Base-by-base conservation (phyloP, 2,329 filamentous ascomycete genomes). In the Escovopsis sp. region DNA sequence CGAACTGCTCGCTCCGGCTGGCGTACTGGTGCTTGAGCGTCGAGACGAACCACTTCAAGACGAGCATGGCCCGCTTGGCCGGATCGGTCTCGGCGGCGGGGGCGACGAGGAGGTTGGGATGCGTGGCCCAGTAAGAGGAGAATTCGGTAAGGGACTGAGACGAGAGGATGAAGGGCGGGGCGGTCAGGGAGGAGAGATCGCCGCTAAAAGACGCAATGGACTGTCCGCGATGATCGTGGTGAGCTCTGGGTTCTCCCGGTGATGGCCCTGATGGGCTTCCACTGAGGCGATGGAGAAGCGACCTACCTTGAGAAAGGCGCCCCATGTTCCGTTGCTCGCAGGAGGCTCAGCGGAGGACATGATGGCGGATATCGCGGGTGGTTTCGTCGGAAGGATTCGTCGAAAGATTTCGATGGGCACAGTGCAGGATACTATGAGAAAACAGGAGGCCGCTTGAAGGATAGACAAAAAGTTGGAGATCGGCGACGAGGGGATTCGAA, bases 31-130 rank as follows among this genome's bases (percentile, higher is more conserved):
- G 85, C 67, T 91, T 94, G 41, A 96, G 70, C 4, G 88, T 94
- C 55, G 80, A 88, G 43, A 96, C 66, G 66, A 95, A 96, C 89
- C 89, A 96, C 63, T 89, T 93, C 53, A 95, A 68, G n/a, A 96
- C 89, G 32, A 89, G 70, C 51, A 94, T 65, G 18, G 85, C 81
- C 47, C 89, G 79, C 68, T 86, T 91, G 54, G 82, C 77, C 1
- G 87, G 75, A 58, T 94, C 83, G 41, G 78, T 54, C 60, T 94
- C 87, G 45, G 73, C 71, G 39, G 86, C 82, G 3, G 89, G 85
- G 11, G 88, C 87, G 46, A 86, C 77, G 52, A 96, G 82, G 47
- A 94, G 65, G 15, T 69, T 63, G 4, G 84, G 84, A 55, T 87
- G 81, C 52, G 86, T 83, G 48, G 79, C 80, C 84, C 84, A 89